Conservation (phyloP, 2,329 filamentous ascomycete species). For the Fusarium staphyleae region DNA sequence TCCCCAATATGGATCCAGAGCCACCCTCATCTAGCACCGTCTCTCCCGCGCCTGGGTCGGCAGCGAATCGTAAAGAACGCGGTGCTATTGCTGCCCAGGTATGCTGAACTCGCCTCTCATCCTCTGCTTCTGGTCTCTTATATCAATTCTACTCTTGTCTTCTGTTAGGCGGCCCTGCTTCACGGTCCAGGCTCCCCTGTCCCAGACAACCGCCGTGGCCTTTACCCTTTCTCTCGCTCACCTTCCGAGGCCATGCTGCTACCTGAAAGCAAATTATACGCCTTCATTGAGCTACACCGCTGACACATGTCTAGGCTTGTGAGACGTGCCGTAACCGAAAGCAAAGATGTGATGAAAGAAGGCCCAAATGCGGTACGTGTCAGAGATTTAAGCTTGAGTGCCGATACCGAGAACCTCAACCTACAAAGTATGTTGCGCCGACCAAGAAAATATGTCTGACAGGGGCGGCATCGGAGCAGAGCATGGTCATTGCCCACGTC, state of each 20-base stretch:
- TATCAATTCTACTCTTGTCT: neutral
- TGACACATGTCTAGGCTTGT: slow-evolving; percentile 54
- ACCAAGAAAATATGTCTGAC: slow-evolving; percentile 2
- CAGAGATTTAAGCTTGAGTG: slow-evolving; percentile 64
- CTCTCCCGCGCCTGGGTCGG: slow-evolving; percentile 45
- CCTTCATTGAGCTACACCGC: neutral
- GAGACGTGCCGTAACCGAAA: slow-evolving; percentile 67
- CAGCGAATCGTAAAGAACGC: slow-evolving; percentile 48
- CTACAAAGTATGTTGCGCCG: slow-evolving; percentile 63
- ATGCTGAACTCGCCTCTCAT: slow-evolving; percentile 17
- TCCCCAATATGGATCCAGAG: slow-evolving; percentile 39
- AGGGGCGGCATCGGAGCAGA: slow-evolving; percentile 12
- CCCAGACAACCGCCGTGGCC: no score
- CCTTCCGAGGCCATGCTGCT: no score
- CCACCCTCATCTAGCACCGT: slow-evolving; percentile 42
- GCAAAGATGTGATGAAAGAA: slow-evolving; percentile 69
- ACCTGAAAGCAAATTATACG: neutral
- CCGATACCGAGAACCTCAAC: slow-evolving; percentile 65
- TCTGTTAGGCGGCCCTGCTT: no score
- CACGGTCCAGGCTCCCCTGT: no score
- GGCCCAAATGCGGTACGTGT: slow-evolving; percentile 68
- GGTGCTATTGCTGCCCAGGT: slow-evolving; percentile 52
- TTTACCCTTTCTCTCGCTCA: neutral
- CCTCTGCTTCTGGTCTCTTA: neutral
- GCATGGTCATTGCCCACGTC: slow-evolving; percentile 10